Percentiles rank a stretch among this genome's conserved stretches.
Conservation (phyloP, 257 asterid genomes). For the Solanum infundibuliforme region DNA sequence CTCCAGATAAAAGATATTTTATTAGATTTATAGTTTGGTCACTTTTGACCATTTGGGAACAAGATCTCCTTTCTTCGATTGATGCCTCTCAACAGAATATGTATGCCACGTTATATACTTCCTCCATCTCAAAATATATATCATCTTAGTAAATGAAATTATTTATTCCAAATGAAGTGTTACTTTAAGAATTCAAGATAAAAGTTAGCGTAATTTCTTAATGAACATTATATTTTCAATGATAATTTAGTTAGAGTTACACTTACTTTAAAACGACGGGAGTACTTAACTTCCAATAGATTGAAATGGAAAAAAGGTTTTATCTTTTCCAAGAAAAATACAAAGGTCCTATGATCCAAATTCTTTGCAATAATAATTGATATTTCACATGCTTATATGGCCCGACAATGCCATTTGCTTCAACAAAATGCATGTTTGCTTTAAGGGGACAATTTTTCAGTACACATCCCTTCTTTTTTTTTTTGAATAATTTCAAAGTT, state of each 20-base stretch:
- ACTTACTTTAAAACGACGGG: fast-evolving
- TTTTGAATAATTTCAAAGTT: neutral
- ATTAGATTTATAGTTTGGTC: neutral
- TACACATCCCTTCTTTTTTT: neutral
- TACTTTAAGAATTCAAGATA: no score
- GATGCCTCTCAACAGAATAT: neutral
- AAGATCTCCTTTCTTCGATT: neutral
- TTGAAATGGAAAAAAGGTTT: neutral
- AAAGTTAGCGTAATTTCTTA: neutral
- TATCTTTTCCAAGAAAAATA: neutral
- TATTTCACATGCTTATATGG: neutral
- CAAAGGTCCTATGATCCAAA: neutral
- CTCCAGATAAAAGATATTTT: neutral
- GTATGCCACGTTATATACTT: neutral
- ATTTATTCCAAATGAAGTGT: no score
- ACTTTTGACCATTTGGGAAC: neutral
- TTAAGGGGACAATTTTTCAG: neutral
- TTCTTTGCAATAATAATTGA: neutral
- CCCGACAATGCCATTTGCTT: neutral
- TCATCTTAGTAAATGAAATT: no score
- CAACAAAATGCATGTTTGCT: neutral
- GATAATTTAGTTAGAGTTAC: neutral
- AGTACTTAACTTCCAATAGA: neutral
- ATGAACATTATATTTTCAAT: no score
- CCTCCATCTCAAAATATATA: neutral